Conservation (phyloP, 768 basidiomycete genomes). For the Podaxis sp. region DNA sequence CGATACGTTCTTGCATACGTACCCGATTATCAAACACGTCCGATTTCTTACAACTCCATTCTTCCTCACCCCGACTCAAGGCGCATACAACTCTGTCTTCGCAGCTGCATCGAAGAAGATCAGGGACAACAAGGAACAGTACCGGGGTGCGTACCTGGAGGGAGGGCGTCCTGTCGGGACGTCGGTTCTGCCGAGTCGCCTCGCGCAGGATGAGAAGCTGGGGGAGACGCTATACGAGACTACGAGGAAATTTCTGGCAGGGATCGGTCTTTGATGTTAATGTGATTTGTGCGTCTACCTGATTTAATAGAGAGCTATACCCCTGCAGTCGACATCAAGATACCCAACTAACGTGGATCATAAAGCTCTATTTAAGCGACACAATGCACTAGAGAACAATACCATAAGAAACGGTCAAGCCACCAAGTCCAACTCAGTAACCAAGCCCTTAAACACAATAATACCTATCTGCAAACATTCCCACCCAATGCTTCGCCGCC, state of each 20-base stretch:
- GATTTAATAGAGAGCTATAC: neutral
- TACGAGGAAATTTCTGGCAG: constrained; percentile 13
- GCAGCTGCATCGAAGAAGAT: constrained; percentile 28
- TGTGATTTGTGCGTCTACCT: neutral
- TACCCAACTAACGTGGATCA: neutral
- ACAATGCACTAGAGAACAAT: neutral
- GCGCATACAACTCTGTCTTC: constrained; percentile 29
- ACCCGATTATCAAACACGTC: constrained; percentile 16
- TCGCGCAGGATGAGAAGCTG: constrained; percentile 17
- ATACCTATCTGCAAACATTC: neutral
- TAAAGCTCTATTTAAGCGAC: neutral
- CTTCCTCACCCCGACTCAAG: constrained; percentile 22
- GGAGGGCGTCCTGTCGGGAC: constrained; percentile 21
- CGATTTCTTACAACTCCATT: constrained; percentile 21
- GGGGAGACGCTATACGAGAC: constrained; percentile 14
- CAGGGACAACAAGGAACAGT: constrained; percentile 20
- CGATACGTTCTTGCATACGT: constrained; percentile 29
- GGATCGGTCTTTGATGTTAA: neutral
- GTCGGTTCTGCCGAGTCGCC: constrained; percentile 14
- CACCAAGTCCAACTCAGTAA: neutral
- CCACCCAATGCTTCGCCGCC: neutral
- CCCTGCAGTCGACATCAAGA: neutral
- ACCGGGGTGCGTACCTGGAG: constrained; percentile 27
- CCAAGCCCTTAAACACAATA: too few relatives aligned
- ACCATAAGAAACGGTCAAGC: neutral